These are phyloP conservation scores for Ceriops zippeliana DNA, from an alignment of 345 rosid species.

Conservation along the genomic window DNA sequence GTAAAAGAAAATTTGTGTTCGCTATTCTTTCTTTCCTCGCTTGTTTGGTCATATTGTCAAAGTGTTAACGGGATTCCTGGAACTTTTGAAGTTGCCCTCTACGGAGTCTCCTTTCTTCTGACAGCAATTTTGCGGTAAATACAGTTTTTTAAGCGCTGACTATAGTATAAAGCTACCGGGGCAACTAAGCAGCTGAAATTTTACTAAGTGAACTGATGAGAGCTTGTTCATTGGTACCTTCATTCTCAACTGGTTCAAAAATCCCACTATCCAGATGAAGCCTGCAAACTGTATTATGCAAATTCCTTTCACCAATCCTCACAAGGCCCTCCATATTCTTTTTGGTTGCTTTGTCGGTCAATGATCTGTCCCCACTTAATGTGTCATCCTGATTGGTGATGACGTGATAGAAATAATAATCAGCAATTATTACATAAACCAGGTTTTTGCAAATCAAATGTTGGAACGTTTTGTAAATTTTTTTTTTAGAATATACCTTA, in stretches of 20 bases:
- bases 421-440: too few relatives aligned
- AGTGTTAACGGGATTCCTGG: neutral
- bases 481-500: too few relatives aligned
- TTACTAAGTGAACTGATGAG: neutral
- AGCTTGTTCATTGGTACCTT: conserved; percentile 21
- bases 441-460: too few relatives aligned
- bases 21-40: too few relatives aligned
- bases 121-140: conserved; percentile 1
- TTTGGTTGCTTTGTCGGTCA: conserved; percentile 15
- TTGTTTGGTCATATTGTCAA: too few relatives aligned
- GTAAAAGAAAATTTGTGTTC: too few relatives aligned
- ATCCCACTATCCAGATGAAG: conserved; percentile 12
- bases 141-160: too few relatives aligned
- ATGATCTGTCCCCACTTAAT: conserved; percentile 13
- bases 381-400: conserved; percentile 7
- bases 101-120: conserved; percentile 20
- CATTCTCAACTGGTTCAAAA: conserved; percentile 18
- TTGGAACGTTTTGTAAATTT: too few relatives aligned
- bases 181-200: too few relatives aligned
- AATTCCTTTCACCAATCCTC: conserved; percentile 8
- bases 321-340: conserved; percentile 16
- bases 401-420: too few relatives aligned
- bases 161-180: too few relatives aligned
- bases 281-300: conserved; percentile 18
- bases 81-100: neutral